Evolutionary conservation across 2,329 filamentous ascomycete species (phyloP), one percentile per base, ranked within the genome.

Genomic region (Ascosphaera pollenicola): DNA sequence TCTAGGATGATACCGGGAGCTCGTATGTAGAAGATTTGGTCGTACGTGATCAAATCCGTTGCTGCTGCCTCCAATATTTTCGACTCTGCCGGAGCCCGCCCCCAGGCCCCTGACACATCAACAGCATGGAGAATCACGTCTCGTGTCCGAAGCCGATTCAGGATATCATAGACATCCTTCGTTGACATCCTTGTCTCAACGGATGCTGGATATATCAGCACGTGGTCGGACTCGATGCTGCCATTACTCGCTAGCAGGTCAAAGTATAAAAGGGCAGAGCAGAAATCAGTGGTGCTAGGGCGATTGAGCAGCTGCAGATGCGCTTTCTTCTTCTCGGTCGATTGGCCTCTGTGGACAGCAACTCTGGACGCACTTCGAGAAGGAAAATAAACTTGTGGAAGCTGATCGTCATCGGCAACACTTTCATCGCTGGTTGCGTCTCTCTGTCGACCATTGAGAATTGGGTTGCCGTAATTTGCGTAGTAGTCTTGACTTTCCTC

Each of bases 201-300:
- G 43, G 59, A 56, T 41, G 55, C 49, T 6, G 61, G 61, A 44
- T 64, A 64, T 45, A 64, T 55, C 37, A 63, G 57, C n/a, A 64
- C 47, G 8, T 58, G 56, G 30, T 62, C 59, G 30, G 58, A 51
- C 17, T 56, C 41, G 11, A 45, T 49, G 3, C 53, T 54, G 39
- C 48, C 48, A 21, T 58, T 55, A 18, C 49, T 51, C 1, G 52
- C 43, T 28, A 63, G 48, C 15, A 51, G 49, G 45, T 59, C 60
- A 43, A 60, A 61, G 46, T 64, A 58, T 3, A 60, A 51, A 17
- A 64, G 52, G 1, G 56, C 54, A 3, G 60, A 63, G 47, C 61
- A 64, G 39, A 64, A 57, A 41, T 61, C 51, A 17, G 58, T 56
- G 3, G 59, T 57, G 35, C 59, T 54, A 2, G 58, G 58, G 10